phyloP scores from a whole-genome alignment of 2,329 filamentous ascomycete genomes.

The Botrytis paeoniae region DNA sequence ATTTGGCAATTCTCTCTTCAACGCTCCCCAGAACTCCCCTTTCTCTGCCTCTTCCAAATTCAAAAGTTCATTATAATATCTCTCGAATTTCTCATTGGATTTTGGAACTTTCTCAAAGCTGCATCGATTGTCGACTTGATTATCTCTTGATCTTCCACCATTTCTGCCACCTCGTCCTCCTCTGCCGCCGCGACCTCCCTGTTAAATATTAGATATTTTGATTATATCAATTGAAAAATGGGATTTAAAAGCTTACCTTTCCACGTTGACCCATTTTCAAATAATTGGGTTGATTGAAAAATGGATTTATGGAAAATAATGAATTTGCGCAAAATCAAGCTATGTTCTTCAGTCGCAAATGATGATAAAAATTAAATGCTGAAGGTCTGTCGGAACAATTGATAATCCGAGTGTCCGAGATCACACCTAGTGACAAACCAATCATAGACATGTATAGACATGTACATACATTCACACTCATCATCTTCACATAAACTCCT shows the following conservation, averaged over 20 bases:
- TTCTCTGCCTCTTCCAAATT: conserved; percentile 76
- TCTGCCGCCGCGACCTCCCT: conserved; percentile 27
- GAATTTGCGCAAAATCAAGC: conserved; percentile 7
- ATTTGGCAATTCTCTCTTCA: conserved; percentile 86
- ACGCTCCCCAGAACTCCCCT: conserved; percentile 76
- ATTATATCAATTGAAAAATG: conserved; percentile 10
- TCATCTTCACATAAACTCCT: neutral
- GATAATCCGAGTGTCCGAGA: neutral
- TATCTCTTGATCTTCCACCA: conserved; percentile 29
- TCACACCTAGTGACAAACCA: neutral
- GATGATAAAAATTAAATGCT: conserved; percentile 14
- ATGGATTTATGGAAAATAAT: neutral
- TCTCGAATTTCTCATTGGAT: conserved; percentile 79
- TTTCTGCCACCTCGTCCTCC: conserved; percentile 30
- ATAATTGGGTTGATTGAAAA: conserved; percentile 1
- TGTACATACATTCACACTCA: neutral
- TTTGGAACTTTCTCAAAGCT: conserved; percentile 61
- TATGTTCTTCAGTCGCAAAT: neutral
- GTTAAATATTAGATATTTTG: conserved; percentile 1
- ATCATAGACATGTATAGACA: neutral
- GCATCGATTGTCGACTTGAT: conserved; percentile 44
- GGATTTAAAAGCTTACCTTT: conserved; percentile 30
- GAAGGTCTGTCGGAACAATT: neutral
- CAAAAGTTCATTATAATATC: conserved; percentile 77
- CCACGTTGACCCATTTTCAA: conserved; percentile 34